Conservation (phyloP, 1,139 yeast species). For the Saccharomyces hybrid region DNA sequence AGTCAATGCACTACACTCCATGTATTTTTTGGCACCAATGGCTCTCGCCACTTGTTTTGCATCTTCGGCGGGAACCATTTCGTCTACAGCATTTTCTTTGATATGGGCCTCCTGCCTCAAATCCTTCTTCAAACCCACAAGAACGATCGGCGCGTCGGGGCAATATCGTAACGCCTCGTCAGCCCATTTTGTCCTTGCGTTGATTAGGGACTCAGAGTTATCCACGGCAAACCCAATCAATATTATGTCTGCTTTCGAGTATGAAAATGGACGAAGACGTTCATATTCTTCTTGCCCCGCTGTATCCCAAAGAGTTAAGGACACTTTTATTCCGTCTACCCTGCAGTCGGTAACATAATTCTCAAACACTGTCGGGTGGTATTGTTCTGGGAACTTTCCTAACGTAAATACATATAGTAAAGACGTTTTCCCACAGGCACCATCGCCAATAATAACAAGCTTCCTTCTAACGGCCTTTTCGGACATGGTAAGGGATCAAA, state of each 20-base stretch:
- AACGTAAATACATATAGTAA: conserved; percentile 82
- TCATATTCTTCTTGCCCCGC: conserved; percentile 94
- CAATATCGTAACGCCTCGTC: conserved; percentile 61
- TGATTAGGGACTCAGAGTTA: conserved; percentile 60
- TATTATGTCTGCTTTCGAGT: conserved; percentile 67
- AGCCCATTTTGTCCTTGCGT: conserved; percentile 67
- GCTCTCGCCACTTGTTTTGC: conserved; percentile 56
- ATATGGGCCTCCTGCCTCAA: conserved; percentile 37
- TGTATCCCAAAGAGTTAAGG: conserved; percentile 89
- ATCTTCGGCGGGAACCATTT: conserved; percentile 45
- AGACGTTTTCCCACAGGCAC: conserved; percentile 93
- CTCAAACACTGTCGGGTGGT: conserved; percentile 92
- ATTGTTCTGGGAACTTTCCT: conserved; percentile 72
- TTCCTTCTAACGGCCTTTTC: conserved; percentile 51
- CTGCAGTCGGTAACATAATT: conserved; percentile 90
- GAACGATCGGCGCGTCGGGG: conserved; percentile 55
- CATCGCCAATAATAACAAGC: conserved; percentile 88
- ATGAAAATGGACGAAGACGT: conserved; percentile 63
- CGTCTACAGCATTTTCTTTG: conserved; percentile 26
- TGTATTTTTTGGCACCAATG: conserved; percentile 61
- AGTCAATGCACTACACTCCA: conserved; percentile 70
- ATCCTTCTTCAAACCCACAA: conserved; percentile 69
- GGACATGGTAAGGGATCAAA: conserved; percentile 18
- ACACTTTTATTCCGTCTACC: conserved; percentile 86
- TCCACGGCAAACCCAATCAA: conserved; percentile 66